These are phyloP conservation scores for Chondrus crispus DNA, from an alignment of 23 red algal species.

Conservation along the genomic window DNA sequence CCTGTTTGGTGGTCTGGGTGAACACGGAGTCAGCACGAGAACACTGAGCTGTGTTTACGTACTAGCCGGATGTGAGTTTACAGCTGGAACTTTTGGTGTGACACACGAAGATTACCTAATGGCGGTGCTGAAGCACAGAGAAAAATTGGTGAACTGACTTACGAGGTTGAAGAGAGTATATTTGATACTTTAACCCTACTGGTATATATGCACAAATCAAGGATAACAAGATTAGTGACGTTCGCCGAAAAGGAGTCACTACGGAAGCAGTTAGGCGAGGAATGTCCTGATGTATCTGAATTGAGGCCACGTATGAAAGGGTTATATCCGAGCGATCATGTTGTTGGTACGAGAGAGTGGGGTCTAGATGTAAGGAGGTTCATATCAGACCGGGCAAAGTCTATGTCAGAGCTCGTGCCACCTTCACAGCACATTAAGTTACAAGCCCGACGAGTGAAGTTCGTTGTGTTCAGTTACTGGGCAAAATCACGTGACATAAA, in stretches of 20 bases:
- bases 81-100: neutral
- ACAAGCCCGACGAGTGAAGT: neutral
- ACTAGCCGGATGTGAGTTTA: conserved; percentile 8
- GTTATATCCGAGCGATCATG: neutral
- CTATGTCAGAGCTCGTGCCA: neutral
- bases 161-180: neutral
- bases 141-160: neutral
- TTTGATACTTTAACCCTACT: neutral
- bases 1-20: neutral
- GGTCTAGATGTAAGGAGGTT: neutral
- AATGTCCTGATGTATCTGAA: neutral
- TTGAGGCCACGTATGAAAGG: neutral
- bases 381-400: neutral
- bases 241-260: neutral
- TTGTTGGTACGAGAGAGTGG: neutral
- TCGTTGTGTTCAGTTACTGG: conserved; percentile 21
- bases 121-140: neutral
- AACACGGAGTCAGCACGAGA: neutral
- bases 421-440: neutral
- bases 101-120: neutral
- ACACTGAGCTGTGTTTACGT: neutral
- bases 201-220: neutral
- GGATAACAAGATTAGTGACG: neutral
- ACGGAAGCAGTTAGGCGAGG: neutral
- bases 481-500: neutral